Evolutionary conservation across 2,329 filamentous ascomycete genomes (phyloP).

Genomic region (Cordyceps pruinosa): DNA sequence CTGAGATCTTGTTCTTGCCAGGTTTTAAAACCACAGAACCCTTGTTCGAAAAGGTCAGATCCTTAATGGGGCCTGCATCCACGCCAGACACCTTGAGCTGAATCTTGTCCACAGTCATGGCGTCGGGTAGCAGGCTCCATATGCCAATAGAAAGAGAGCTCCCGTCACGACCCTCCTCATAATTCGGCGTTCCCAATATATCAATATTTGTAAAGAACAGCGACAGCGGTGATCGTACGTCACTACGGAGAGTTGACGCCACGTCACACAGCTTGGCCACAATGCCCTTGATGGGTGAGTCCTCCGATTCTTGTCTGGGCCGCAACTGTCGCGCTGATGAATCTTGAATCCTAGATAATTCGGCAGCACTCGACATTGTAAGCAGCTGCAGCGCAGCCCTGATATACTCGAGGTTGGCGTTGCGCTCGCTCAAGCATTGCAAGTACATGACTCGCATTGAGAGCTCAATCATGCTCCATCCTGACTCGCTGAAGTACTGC

Average conservation of each 20-base stretch:
- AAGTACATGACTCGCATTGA: constrained; percentile 83
- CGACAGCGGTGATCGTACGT: constrained; percentile 60
- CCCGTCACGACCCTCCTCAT: constrained; percentile 65
- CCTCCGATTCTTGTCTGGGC: constrained; percentile 22
- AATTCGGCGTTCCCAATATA: constrained; percentile 61
- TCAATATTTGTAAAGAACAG: constrained; percentile 68
- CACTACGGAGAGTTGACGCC: constrained; percentile 41
- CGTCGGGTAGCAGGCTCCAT: constrained; percentile 64
- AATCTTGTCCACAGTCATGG: constrained; percentile 58
- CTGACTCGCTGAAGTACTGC: constrained; percentile 68
- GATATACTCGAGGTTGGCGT: constrained; percentile 72
- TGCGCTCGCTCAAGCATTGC: constrained; percentile 69
- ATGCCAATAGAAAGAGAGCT: constrained; percentile 65
- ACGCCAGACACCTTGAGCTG: constrained; percentile 56
- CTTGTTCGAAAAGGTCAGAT: constrained; percentile 36
- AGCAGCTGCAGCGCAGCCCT: constrained; percentile 68
- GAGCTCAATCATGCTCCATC: constrained; percentile 74
- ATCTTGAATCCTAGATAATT: constrained; percentile 41
- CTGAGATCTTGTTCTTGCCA: constrained; percentile 38
- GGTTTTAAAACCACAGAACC: constrained; percentile 32
- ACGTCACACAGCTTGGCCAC: constrained; percentile 41
- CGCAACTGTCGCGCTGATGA: constrained; percentile 20
- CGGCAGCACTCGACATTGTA: constrained; percentile 54
- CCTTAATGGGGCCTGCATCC: constrained; percentile 50
- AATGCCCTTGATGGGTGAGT: constrained; percentile 38